Base-by-base conservation (phyloP, 148 eudicot species). In the Fagopyrum tataricum region DNA sequence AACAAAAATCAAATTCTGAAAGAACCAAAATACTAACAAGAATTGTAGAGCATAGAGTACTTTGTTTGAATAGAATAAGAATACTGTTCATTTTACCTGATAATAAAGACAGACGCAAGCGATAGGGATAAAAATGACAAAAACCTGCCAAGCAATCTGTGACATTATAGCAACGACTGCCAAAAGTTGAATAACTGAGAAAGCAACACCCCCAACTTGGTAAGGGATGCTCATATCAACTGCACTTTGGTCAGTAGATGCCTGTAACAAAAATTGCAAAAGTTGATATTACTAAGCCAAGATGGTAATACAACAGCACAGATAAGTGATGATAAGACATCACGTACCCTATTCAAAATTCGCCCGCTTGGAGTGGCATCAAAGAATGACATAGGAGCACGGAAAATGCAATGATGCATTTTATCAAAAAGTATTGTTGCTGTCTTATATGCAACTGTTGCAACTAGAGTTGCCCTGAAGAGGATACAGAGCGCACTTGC, bases 311-410 rank as follows among this genome's bases (percentile, higher is more conserved):
- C 67, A 7, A 9, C 23, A 67, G 6, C 0, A 26, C 7, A 18
- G 20, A 56, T 7, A 8, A 12, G 52, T 41, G 17, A 71, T 12
- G 2, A 6, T 20, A 39, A 72, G 52, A 37, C 48, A 44, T 47
- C 49, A 69, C 61, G 6, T 83, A 90, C 95, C 84, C 95, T 78
- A 26, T 85, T 90, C 39, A 90, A 75, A 76, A 87, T 84, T 51
- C 95, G 80, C 3, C 95, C 91, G 71, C 88, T 85, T 48, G 95
- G 95, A 20, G 91, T 90, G 80, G 91, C 74, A 80, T 90, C 95
- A 72, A 90, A 90, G 82, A 87, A 90, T 21, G 95, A 90, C 91
- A 90, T 90, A 13, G 91, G 90, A 52, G 95, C 91, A 61, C 95
- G 89, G 21, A 90, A 90, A 48, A 90, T 81, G 82, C 85, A 78